Base-by-base conservation (phyloP, 768 basidiomycete genomes). In the Russula foetens region DNA sequence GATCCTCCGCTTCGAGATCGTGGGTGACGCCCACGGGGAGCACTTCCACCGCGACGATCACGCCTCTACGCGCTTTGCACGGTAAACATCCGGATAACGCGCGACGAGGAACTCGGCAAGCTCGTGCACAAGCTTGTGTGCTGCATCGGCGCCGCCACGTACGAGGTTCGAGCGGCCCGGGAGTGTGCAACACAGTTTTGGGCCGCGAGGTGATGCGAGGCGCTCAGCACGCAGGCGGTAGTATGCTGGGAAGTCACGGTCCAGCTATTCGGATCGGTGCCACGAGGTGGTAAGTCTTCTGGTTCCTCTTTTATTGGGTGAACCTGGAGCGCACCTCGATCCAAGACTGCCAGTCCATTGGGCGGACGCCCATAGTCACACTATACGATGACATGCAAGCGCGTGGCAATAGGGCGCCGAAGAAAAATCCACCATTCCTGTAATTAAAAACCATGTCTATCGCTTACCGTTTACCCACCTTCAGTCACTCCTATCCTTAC, bases 261-360 rank as follows among this genome's bases (percentile, higher is more conserved):
- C 88, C 33, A 88, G 75, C 82, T 84, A 54, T n/a, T n/a, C n/a
- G n/a, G n/a, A n/a, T n/a, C n/a, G n/a, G n/a, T n/a, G n/a, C n/a
- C n/a, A 35, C 35, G 35, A 35, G 35, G 17, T 4, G 38, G 14
- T 38, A 12, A 38, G 39, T 41, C 15, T n/a, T 4, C 15, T 17
- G 39, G 39, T 2, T 17, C 15, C 19, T 15, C 19, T 41, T 14
- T 41, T 14, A 41, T 17, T 3, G 7, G 38, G 12, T 8, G 3
- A 3, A 12, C 12, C 5, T 41, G 17, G 14, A 15, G n/a, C 39
- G 5, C 12, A 41, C 39, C 74, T 88, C 84, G 48, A 90, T 82
- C 88, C 87, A 89, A 56, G 85, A 81, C 43, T 78, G 76, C 83
- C 84, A 90, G 9, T 74, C 75, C 85, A 89, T 87, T 52, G 68